These are phyloP conservation scores for Paratinospora sagittata DNA, from an alignment of 164 flowering plant species.

Conservation along the genomic window DNA sequence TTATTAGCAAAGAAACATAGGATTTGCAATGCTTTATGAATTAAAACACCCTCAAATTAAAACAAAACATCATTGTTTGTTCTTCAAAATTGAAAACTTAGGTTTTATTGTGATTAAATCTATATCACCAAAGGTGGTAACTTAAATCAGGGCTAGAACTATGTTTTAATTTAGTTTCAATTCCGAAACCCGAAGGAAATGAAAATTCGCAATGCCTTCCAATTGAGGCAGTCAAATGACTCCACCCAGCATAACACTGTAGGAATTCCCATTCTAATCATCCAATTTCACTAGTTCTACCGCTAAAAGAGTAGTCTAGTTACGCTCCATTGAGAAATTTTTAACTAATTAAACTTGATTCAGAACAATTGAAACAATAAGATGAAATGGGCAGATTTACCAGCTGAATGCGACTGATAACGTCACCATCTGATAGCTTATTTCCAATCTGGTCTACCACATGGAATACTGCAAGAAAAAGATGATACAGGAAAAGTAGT, in stretches of 20 bases:
- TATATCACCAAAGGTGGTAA: not conserved
- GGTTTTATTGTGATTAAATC: not conserved
- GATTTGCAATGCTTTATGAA: not conserved
- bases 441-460: slow-evolving; percentile 77
- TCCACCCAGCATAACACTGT: too few species aligned
- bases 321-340: not conserved
- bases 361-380: slow-evolving; percentile 8
- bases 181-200: too few species aligned
- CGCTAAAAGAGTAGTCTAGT: not conserved
- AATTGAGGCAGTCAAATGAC: too few species aligned
- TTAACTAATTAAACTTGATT: not conserved
- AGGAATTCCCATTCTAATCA: too few species aligned
- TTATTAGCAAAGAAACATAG: slow-evolving; percentile 11
- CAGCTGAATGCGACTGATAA: slow-evolving; percentile 62
- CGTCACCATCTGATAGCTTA: slow-evolving; percentile 55
- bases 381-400: slow-evolving; percentile 29
- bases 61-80: too few species aligned
- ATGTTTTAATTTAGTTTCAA: too few species aligned
- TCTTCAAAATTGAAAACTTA: not conserved
- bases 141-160: too few species aligned
- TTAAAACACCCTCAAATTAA: too few species aligned
- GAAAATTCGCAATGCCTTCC: too few species aligned
- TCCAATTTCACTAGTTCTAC: not conserved
- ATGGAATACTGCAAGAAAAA: slow-evolving; percentile 56
- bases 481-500: not conserved